Conservation (phyloP, 164 flowering plant species). For the Tetracentron sinense region DNA sequence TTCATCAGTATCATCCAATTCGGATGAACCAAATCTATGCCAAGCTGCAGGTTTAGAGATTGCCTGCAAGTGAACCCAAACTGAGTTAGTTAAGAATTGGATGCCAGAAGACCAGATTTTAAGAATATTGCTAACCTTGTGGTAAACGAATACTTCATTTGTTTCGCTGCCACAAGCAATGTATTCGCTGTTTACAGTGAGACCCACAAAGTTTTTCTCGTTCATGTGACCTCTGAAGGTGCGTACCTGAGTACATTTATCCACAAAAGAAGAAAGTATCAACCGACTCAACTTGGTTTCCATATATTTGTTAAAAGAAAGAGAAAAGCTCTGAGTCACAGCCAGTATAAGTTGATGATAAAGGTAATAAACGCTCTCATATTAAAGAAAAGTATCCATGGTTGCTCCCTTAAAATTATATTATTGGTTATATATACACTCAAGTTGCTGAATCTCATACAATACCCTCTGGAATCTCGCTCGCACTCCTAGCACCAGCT, state of each 20-base stretch:
- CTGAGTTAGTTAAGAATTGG: neutral
- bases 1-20: constrained; percentile 62
- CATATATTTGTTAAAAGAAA: no score
- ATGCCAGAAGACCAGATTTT: neutral
- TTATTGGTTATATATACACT: no score
- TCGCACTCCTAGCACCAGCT: no score
- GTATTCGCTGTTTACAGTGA: constrained; percentile 81
- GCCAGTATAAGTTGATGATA: no score
- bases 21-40: constrained; percentile 77
- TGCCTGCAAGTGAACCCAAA: constrained; percentile 45
- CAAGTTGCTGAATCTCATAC: no score
- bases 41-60: constrained; percentile 81
- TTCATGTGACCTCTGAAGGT: constrained; percentile 88
- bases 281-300: no score
- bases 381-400: no score
- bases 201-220: constrained; percentile 97
- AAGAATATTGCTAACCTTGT: constrained; percentile 57
- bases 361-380: no score
- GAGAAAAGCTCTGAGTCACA: no score
- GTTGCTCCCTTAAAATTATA: no score
- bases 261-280: no score
- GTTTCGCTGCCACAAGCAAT: constrained; percentile 97
- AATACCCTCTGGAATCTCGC: no score
- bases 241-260: constrained; percentile 8
- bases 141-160: constrained; percentile 92